phyloP scores from a whole-genome alignment of 108 stramenopile genomes.

The Fistulifera solaris region DNA sequence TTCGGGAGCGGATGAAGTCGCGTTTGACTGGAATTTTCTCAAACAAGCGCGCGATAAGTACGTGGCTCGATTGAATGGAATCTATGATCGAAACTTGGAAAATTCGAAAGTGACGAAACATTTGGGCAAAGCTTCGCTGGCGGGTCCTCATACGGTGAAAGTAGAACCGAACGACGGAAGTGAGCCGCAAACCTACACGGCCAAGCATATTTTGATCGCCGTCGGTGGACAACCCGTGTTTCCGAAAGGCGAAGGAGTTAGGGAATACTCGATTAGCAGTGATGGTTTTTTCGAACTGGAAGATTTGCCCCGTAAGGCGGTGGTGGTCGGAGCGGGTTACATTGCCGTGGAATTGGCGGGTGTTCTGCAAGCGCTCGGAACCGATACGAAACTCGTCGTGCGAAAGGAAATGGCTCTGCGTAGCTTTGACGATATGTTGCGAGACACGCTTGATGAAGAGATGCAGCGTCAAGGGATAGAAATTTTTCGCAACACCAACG shows the following conservation, averaged over 20 bases:
- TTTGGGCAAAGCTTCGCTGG: constrained; percentile 11
- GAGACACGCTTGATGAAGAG: constrained; percentile 48
- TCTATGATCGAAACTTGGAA: constrained; percentile 70
- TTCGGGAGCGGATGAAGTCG: constrained; percentile 21
- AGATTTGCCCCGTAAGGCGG: constrained; percentile 63
- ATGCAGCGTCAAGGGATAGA: constrained; percentile 60
- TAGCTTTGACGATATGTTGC: constrained; percentile 63
- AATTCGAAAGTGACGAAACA: constrained; percentile 12
- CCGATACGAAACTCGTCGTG: constrained; percentile 66
- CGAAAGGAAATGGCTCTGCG: constrained; percentile 52
- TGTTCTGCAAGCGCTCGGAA: constrained; percentile 71
- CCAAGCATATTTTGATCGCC: constrained; percentile 77
- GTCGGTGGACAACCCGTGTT: constrained; percentile 72
- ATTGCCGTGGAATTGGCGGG: constrained; percentile 93
- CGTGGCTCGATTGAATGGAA: constrained; percentile 76
- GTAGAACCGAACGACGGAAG: constrained; percentile 7
- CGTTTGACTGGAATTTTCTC: constrained; percentile 70
- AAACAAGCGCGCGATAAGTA: constrained; percentile 69
- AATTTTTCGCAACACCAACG: constrained; percentile 44
- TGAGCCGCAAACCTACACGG: constrained; percentile 31
- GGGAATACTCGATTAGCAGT: constrained; percentile 55
- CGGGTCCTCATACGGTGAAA: constrained; percentile 1
- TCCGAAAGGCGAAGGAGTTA: constrained; percentile 44
- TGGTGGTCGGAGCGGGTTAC: constrained; percentile 88
- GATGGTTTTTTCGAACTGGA: constrained; percentile 91